These are phyloP conservation scores for Logfia minima DNA, from an alignment of 129 eudicot genomes.

Conservation along the genomic window DNA sequence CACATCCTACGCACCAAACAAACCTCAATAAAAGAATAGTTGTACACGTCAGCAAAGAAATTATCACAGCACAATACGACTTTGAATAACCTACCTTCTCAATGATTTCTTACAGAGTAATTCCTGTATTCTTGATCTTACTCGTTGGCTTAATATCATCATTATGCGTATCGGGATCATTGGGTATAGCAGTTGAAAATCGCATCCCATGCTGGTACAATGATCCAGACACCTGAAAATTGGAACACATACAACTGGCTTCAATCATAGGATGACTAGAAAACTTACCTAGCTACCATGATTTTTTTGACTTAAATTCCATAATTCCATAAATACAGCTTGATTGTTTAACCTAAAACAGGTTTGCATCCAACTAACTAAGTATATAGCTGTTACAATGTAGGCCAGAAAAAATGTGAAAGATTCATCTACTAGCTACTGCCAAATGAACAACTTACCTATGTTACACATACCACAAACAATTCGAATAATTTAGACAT, in stretches of 20 bases:
- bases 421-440: not conserved
- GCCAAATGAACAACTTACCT: not conserved
- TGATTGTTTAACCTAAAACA: not conserved
- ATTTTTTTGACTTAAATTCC: no score
- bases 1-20: slow-evolving; percentile 60
- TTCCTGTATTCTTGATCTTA: slow-evolving; percentile 53
- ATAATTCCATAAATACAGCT: not conserved
- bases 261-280: no score
- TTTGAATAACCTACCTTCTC: slow-evolving; percentile 63
- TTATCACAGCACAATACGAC: not conserved
- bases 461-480: not conserved
- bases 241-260: not conserved
- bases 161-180: slow-evolving; percentile 89
- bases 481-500: not conserved
- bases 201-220: slow-evolving; percentile 47
- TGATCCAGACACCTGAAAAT: slow-evolving; percentile 46
- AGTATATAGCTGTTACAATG: not conserved
- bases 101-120: slow-evolving; percentile 67
- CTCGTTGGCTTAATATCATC: slow-evolving; percentile 82
- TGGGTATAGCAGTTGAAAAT: slow-evolving; percentile 64
- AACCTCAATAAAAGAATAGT: slow-evolving; percentile 13
- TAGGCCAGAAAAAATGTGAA: not conserved
- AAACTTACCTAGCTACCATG: not conserved
- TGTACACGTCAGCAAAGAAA: not conserved
- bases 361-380: not conserved